Percentiles rank a stretch among this genome's conserved stretches.
These are phyloP conservation scores for Glaciozyma antarctica DNA, from an alignment of 768 basidiomycete genomes.

Conservation along the genomic window DNA sequence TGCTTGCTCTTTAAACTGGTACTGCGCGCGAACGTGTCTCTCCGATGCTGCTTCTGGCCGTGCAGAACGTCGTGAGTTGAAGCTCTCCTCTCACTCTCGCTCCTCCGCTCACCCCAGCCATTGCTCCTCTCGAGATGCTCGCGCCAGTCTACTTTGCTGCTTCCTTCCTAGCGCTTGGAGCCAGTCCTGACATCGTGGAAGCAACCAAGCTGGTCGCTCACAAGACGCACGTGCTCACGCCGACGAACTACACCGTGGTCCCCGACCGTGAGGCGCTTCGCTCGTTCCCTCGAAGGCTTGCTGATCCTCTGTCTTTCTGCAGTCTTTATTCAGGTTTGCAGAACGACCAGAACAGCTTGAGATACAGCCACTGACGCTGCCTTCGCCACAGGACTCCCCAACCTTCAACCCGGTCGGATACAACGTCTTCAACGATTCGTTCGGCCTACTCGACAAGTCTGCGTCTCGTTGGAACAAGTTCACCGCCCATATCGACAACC, in stretches of 20 bases:
- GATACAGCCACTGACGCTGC: no score
- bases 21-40: no score
- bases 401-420: not conserved
- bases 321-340: slow-evolving; percentile 2
- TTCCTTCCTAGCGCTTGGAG: no score
- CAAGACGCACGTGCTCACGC: slow-evolving; percentile 2
- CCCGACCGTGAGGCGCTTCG: slow-evolving; percentile 7
- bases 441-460: slow-evolving; percentile 22
- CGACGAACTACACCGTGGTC: slow-evolving; percentile 19
- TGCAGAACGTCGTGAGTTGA: no score
- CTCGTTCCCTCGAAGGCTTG: not conserved
- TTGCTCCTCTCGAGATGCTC: no score
- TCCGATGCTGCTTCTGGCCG: no score
- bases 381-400: not conserved
- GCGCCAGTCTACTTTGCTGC: no score
- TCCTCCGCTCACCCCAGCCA: no score
- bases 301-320: not conserved
- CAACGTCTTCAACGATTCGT: slow-evolving; percentile 12
- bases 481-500: slow-evolving; percentile 12
- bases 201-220: no score
- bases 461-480: slow-evolving; percentile 29
- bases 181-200: no score
- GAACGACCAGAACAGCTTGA: not conserved
- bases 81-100: no score
- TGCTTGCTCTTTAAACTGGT: no score